Conservation (phyloP, 1,139 yeast species). For the Scheffersomyces lignicola region DNA sequence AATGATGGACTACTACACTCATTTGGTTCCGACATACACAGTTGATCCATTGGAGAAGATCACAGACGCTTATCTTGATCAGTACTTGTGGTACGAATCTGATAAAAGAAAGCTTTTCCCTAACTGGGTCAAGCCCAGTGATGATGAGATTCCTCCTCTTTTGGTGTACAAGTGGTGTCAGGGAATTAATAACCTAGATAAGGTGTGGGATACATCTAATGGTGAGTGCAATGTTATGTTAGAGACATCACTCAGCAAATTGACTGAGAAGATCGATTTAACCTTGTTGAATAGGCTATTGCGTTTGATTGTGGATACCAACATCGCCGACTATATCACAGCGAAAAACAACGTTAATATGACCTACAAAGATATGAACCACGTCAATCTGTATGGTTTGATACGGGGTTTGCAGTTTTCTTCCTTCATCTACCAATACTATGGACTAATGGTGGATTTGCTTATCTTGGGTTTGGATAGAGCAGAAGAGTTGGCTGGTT, state of each 20-base stretch:
- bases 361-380: conserved; percentile 93
- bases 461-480: conserved; percentile 82
- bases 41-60: conserved; percentile 93
- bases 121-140: conserved; percentile 94
- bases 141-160: conserved; percentile 89
- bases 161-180: conserved; percentile 94
- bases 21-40: conserved; percentile 80
- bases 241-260: conserved; percentile 66
- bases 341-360: conserved; percentile 84
- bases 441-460: conserved; percentile 82
- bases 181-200: conserved; percentile 78
- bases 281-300: conserved; percentile 81
- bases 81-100: conserved; percentile 94
- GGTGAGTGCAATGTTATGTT: conserved; percentile 86
- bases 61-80: conserved; percentile 95
- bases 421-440: conserved; percentile 85
- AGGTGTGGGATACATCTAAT: conserved; percentile 74
- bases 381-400: conserved; percentile 85
- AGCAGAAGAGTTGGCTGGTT: conserved; percentile 86
- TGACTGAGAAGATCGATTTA: conserved; percentile 85
- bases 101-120: conserved; percentile 88
- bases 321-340: conserved; percentile 92
- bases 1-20: conserved; percentile 90
- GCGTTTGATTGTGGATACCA: conserved; percentile 81
- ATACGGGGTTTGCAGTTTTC: conserved; percentile 88